Base-by-base conservation (phyloP, 345 rosid species). In the Eucalyptus cloeziana region DNA sequence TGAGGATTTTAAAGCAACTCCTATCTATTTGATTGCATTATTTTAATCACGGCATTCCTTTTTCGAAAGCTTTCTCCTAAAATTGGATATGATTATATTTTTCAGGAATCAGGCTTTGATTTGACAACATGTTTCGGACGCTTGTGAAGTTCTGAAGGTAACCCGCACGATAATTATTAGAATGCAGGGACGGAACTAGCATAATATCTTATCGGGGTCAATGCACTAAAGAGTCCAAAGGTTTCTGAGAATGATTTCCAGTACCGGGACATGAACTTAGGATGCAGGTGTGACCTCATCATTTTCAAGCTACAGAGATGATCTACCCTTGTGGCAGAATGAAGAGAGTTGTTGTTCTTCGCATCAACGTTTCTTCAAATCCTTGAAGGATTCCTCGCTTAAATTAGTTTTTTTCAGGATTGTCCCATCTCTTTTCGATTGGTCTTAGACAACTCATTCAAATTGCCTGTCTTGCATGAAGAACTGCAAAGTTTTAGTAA, bases 201-300 rank as follows among this genome's bases (percentile, higher is more conserved):
- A 27, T 27, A 11, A 3, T 56, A 2, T 56, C 5, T 21, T 22
- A 56, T 56, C 2, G 0, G 1, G 6, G 27, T 22, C 62, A 22
- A 4, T 22, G 27, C 62, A 56, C 62, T 56, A 13, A 56, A 56
- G 62, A 56, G 62, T 22, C 62, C 56, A 52, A 56, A 22, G 27
- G 13, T 50, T 10, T 62, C 19, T n/a, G 19, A 67, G 43, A 67
- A 69, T 21, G 37, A 6, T 50, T 33, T 33, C 50, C 13, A n/a
- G 14, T 40, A 11, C 12, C 87, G 49, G 24, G 88, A 86, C 25
- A 87, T 54, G 80, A 87, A 30, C 85, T 85, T 40, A 16, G 49
- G 47, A 47, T 49, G 47, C 7, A 87, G 76, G 87, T 88, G 81
- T 56, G 89, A 95, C 98, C 97, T 93, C 86, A 87, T 92, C 62